Conservation (phyloP, 352 stramenopile genomes). For the Phytophthora litchii region DNA sequence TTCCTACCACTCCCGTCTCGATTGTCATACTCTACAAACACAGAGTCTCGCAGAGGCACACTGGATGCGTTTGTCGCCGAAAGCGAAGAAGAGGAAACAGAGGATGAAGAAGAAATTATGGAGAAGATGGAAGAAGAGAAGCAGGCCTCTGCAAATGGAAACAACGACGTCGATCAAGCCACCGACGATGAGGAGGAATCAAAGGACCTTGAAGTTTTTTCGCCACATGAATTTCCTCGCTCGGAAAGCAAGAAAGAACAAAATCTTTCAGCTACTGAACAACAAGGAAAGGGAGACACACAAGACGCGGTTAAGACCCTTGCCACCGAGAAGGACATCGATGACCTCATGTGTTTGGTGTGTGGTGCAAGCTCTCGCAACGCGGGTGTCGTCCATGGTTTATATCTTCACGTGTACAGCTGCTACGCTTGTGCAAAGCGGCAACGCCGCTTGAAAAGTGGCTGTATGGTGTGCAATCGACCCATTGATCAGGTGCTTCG, state of each 20-base stretch:
- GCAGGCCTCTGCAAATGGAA: conserved; percentile 2
- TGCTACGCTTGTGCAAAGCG: conserved; percentile 83
- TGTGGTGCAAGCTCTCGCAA: conserved; percentile 66
- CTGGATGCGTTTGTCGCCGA: conserved; percentile 70
- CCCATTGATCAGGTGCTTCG: conserved; percentile 79
- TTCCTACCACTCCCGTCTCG: conserved; percentile 46
- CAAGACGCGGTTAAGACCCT: conserved; percentile 27
- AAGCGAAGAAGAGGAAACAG: conserved; percentile 56
- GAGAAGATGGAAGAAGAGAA: conserved; percentile 37
- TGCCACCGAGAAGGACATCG: conserved; percentile 39
- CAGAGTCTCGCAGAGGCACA: conserved; percentile 46
- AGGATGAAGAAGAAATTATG: conserved; percentile 50
- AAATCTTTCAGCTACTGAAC: conserved; percentile 7
- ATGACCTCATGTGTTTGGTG: conserved; percentile 74
- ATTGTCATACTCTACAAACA: background rate
- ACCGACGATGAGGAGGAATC: conserved; percentile 30
- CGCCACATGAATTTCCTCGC: conserved; percentile 6
- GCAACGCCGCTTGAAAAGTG: conserved; percentile 50
- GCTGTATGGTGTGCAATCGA: conserved; percentile 80
- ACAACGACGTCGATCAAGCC: conserved; percentile 30
- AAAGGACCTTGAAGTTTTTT: conserved; percentile 23
- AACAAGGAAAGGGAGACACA: conserved; percentile 10
- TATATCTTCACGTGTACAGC: conserved; percentile 85
- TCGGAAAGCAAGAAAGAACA: conserved; percentile 40
- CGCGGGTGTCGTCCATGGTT: conserved; percentile 69